phyloP scores from a whole-genome alignment of 2,329 filamentous ascomycete species.

The Paecilomyces variotii region DNA sequence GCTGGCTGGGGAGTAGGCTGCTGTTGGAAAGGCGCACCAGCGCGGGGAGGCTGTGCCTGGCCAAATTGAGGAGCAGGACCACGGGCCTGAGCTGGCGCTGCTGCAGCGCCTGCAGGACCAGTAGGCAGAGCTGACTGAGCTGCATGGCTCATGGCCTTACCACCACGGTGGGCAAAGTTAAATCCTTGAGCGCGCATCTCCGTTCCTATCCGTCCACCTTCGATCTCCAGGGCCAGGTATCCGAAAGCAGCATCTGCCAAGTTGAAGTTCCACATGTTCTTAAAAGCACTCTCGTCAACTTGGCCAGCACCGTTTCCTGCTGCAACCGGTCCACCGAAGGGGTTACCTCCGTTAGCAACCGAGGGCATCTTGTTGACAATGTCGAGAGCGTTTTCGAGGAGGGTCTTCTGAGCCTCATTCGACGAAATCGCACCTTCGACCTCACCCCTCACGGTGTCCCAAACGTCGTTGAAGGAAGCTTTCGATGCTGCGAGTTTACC shows the following conservation, averaged over 20 bases:
- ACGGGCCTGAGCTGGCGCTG: constrained; percentile 27
- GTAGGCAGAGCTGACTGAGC: constrained; percentile 13
- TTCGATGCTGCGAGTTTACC: constrained; percentile 97
- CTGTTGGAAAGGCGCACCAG: constrained; percentile 21
- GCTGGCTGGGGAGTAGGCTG: constrained; percentile 21
- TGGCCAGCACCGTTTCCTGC: constrained; percentile 67
- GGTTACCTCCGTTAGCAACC: constrained; percentile 90
- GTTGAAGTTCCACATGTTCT: constrained; percentile 99
- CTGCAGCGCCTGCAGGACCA: constrained; percentile 25
- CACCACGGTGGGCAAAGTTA: constrained; percentile 93
- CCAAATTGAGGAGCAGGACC: constrained; percentile 32
- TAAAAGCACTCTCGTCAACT: constrained; percentile 97
- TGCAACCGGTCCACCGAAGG: constrained; percentile 79
- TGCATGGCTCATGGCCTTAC: constrained; percentile 56
- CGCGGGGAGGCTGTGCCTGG: constrained; percentile 29
- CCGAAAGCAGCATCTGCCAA: constrained; percentile 95
- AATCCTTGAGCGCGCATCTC: constrained; percentile 99
- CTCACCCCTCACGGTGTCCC: constrained; percentile 96
- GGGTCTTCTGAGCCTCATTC: constrained; percentile 87
- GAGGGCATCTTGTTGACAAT: constrained; percentile 98
- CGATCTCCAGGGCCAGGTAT: constrained; percentile 88
- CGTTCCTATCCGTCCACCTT: constrained; percentile 90
- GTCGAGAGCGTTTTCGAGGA: constrained; percentile 82
- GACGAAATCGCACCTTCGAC: constrained; percentile 90
- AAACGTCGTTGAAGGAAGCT: constrained; percentile 97